These are phyloP conservation scores for Castanospermum australe DNA, from an alignment of 306 rosid species.

Conservation along the genomic window DNA sequence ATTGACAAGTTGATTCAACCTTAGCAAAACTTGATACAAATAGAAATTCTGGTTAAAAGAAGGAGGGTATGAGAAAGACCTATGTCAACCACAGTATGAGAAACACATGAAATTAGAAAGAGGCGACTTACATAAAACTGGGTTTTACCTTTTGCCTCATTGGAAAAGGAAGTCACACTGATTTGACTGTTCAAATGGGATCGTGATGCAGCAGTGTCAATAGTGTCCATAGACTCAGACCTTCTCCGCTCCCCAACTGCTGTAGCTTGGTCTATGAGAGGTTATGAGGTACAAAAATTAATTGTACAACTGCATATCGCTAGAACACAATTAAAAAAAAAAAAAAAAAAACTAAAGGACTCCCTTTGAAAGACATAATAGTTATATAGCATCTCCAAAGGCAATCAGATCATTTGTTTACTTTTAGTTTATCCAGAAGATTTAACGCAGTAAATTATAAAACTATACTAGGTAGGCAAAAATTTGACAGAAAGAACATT, in stretches of 20 bases:
- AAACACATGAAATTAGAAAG: conserved; percentile 6
- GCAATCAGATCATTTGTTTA: background rate
- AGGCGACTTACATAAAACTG: background rate
- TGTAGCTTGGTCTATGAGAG: conserved; percentile 51
- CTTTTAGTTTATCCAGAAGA: background rate
- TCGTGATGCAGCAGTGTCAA: conserved; percentile 43
- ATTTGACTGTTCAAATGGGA: conserved; percentile 43
- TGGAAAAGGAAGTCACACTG: conserved; percentile 32
- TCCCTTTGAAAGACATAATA: conserved; percentile 14
- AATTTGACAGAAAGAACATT: background rate
- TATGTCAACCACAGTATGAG: background rate
- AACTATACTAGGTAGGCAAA: conserved; percentile 11
- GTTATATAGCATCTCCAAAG: background rate
- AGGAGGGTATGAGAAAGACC: background rate
- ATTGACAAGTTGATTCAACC: background rate
- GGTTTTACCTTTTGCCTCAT: conserved; percentile 51
- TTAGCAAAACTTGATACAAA: background rate
- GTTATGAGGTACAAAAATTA: conserved; percentile 52
- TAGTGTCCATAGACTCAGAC: conserved; percentile 45
- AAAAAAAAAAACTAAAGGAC: conserved; percentile 15
- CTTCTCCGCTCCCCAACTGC: conserved; percentile 51
- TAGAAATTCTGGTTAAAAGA: background rate
- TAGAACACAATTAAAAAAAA: conserved; percentile 25
- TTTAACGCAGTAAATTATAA: conserved; percentile 2
- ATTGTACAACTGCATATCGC: conserved; percentile 11